These are phyloP conservation scores for Heterobasidion parviporum DNA, from an alignment of 1,284 basidiomycete species.

Conservation along the genomic window DNA sequence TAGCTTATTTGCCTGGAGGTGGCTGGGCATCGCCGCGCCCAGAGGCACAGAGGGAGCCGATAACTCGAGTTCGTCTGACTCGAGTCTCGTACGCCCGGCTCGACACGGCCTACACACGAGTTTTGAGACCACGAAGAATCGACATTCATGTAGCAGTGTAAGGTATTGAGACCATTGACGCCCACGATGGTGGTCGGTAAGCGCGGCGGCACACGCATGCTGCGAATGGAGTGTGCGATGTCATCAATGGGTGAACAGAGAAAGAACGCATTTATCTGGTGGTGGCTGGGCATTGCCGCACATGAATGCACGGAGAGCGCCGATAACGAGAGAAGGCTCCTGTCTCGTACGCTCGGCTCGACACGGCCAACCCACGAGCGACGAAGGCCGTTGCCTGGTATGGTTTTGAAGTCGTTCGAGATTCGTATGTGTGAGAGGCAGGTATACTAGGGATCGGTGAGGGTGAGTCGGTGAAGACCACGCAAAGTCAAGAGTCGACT, in stretches of 20 bases:
- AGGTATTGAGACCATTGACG: no score
- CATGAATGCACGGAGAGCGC: neutral
- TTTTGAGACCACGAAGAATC: no score
- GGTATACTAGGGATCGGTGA: no score
- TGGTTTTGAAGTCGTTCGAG: neutral
- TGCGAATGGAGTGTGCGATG: no score
- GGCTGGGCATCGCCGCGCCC: neutral
- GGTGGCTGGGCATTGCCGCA: neutral
- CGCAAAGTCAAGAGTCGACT: no score
- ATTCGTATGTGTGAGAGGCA: neutral
- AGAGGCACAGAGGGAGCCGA: neutral
- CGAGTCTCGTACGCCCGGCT: neutral
- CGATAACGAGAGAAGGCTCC: neutral
- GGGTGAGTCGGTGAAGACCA: no score
- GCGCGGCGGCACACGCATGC: no score
- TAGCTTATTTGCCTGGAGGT: neutral
- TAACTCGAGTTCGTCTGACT: neutral
- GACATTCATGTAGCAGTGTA: no score
- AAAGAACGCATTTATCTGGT: neutral
- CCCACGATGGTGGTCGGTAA: no score
- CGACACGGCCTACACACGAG: neutral
- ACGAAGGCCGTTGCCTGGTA: neutral
- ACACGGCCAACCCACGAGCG: neutral
- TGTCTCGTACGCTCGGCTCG: neutral
- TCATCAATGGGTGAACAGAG: no score